Evolutionary conservation across 2,329 filamentous ascomycete species (phyloP), one percentile per base, ranked within the genome.

Genomic region (Fusarium neocosmosporiellum): DNA sequence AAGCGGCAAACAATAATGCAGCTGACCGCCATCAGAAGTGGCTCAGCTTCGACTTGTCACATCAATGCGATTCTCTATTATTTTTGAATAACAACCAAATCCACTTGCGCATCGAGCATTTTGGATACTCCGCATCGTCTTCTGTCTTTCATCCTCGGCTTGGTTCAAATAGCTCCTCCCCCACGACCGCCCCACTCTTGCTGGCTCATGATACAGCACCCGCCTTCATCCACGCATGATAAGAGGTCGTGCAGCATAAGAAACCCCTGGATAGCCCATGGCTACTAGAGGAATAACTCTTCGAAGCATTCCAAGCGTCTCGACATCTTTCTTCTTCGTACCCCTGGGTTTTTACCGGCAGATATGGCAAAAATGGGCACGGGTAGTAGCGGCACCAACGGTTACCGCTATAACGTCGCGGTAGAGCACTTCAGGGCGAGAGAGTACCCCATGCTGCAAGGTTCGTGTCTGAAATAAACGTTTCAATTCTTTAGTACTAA

Each of bases 391-490:
- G 66, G 55, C 48, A 54, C 57, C n/a, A 59, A 53, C 29, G 16
- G 64, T n/a, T 53, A 43, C 72, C 79, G 76, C 72, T 94, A 94
- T 79, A 90, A 93, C 79, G 79, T 80, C 64, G 82, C 82, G 34
- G 86, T 94, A 20, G 90, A 93, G 79, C 78, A 78, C 16, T 84
- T 93, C 33, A 86, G 92, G 68, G 81, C 85, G 18, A 78, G 78
- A 36, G 91, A 94, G 75, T 94, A 90, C 80, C 92, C 92, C 29
- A 92, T 93, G 90, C 85, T 94, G 48, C 84, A 88, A 83, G 91
- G 92, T 92, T 78, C 65, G 78, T 67, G 14, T 29, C 16, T 34
- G 20, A 24, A 43, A 22, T 11, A 36, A 13, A n/a, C 18, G 5
- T n/a, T 31, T 36, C 29, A 27, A 13, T 43, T 61, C 39, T 41